These are phyloP conservation scores for Suhomyces choctaworum DNA, from an alignment of 1,139 yeast genomes.

Conservation along the genomic window DNA sequence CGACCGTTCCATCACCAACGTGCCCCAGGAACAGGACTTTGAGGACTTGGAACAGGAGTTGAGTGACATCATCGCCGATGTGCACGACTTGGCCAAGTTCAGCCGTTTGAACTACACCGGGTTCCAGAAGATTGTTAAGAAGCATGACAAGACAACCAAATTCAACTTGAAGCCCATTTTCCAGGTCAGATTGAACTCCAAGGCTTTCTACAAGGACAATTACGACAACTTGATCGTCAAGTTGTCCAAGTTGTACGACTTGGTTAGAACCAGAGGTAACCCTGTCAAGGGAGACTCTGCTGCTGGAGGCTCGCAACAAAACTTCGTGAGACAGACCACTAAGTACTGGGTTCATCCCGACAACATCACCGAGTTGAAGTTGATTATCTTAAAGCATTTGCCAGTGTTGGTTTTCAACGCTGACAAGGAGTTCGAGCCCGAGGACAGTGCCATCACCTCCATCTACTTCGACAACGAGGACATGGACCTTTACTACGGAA, in stretches of 20 bases:
- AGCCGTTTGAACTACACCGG: slow-evolving; percentile 93
- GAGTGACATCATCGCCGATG: slow-evolving; percentile 93
- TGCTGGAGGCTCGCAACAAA: slow-evolving; percentile 97
- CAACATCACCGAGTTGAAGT: slow-evolving; percentile 94
- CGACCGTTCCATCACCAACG: slow-evolving; percentile 27
- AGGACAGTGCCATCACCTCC: slow-evolving; percentile 94
- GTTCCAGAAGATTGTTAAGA: slow-evolving; percentile 91
- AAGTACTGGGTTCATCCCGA: slow-evolving; percentile 99
- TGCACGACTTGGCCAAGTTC: slow-evolving; percentile 93
- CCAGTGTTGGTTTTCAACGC: slow-evolving; percentile 96
- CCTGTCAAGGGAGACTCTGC: slow-evolving; percentile 92
- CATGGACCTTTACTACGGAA: slow-evolving; percentile 89
- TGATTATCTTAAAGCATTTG: slow-evolving; percentile 86
- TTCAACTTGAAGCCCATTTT: slow-evolving; percentile 87
- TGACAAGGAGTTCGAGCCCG: slow-evolving; percentile 90
- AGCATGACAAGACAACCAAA: slow-evolving; percentile 89
- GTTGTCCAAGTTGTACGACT: slow-evolving; percentile 82
- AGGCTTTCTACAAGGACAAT: slow-evolving; percentile 94
- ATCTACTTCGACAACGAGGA: slow-evolving; percentile 89
- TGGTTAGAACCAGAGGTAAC: slow-evolving; percentile 93
- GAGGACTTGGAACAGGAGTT: slow-evolving; percentile 89
- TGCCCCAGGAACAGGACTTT: slow-evolving; percentile 75
- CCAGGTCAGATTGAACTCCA: slow-evolving; percentile 86
- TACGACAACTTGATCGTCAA: slow-evolving; percentile 87
- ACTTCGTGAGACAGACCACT: slow-evolving; percentile 96